Base-by-base conservation (phyloP, 257 asterid genomes). In the Henckelia pumila region DNA sequence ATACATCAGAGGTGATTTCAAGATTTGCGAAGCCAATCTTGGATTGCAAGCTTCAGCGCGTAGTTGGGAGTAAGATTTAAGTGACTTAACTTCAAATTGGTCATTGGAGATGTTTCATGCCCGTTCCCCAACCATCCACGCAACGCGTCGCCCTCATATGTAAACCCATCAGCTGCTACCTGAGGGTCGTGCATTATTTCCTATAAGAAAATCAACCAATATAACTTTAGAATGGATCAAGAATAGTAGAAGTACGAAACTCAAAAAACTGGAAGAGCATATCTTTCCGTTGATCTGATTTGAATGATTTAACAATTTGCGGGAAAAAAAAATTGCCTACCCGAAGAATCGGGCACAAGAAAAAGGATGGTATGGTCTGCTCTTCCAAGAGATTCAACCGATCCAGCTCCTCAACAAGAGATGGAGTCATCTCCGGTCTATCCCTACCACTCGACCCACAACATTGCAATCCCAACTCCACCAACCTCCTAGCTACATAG, bases 171-270 rank as follows among this genome's bases (percentile, higher is more conserved):
- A 0, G 97, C 94, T 9, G 96, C 97, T 57, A 89, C 88, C 76
- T 84, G 95, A 61, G 98, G 96, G 74, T 92, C 87, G 8, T 84
- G 90, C 98, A 92, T 89, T 72, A 89, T 78, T 76, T 92, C 98
- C 98, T 92, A 96, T 62, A 78, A 78, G 14, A 3, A 28, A 28
- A 28, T 6, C 30, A 28, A 28, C 30, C 30, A 28, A 28, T 2
- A 17, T 23, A 50, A 25, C 33, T 17, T 73, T 26, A 75, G 70
- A 25, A 63, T 59, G 57, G 5, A 25, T 25, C 10, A 14, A 67
- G 16, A 30, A 28, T 11, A 28, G 35, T 26, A 28, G 9, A 32
- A 30, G 52, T 4, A 6, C 32, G 6, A 8, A 35, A 33, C 10
- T 24, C 35, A n/a, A 2, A 35, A 60, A 60, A 8, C 11, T n/a